Evolutionary conservation across 441 rosid species (phyloP), one percentile per base, ranked within the genome.

Genomic region (Cnidoscolus chayamansa): DNA sequence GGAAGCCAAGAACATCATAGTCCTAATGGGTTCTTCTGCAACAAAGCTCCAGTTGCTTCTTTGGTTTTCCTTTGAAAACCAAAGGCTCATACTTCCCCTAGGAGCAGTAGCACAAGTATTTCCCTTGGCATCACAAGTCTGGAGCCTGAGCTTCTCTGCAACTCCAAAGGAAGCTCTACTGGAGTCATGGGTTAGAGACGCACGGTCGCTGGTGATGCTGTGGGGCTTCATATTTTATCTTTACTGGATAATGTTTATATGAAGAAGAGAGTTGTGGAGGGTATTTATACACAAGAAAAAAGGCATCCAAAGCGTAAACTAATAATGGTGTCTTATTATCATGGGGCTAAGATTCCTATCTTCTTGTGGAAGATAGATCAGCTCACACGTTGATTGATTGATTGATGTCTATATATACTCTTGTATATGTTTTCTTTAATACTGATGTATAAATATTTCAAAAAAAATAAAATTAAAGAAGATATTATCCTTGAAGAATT

Each of bases 1-100:
- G 9, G 90, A 80, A 6, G 85, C 86, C 81, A 88, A 75, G 83
- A 88, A 85, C 81, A 88, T 86, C 76, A 88, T 76, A 51, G 84
- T 84, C 77, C 90, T 79, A 63, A 88, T 88, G 45, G 87, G 92
- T 7, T 88, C 89, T 72, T 88, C 86, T 0, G 72, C 60, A 0
- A 15, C n/a, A 35, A 47, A 51, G 58, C 64, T 75, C 45, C 79
- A 54, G 10, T 74, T 84, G 76, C 86, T 78, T 80, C 85, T 85
- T 77, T 76, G 80, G 0, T 65, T 65, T 62, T 79, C 80, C 59
- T 74, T 79, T 0, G 77, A 72, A 61, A 73, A 37, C 15, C 31
- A 13, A 66, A 31, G 45, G 60, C 53, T 58, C 3, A 35, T 68
- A 19, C 59, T 5, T 4, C 45, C 6, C 0, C 45, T 40, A 3